Evolutionary conservation across 2,329 filamentous ascomycete species (phyloP), one percentile per base, ranked within the genome.

Genomic region (Botryotinia narcissicola): DNA sequence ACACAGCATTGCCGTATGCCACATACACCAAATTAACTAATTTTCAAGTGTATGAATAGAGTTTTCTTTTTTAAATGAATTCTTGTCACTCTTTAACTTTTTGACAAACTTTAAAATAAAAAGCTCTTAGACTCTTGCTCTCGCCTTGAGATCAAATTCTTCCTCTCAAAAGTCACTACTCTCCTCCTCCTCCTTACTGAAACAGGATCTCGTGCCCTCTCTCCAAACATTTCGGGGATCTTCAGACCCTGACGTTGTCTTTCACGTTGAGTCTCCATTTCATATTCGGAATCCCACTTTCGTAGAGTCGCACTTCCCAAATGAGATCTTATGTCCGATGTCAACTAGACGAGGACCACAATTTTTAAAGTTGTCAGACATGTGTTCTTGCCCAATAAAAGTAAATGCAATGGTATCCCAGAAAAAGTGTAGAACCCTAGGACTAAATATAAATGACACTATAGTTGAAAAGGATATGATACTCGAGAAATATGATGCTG

Each of bases 261-360:
- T 14, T 70, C 67, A 25, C 20, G 14, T 46, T n/a, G 44, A 68
- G 46, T 68, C 64, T 51, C 64, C 64, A 67, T 67, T 70, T 44
- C 67, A 42, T 14, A 25, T 18, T 51, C 48, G 40, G 29, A 37
- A 70, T 70, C 67, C 67, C 67, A 70, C 67, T 61, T 37, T 70
- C 54, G 67, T 37, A 61, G 32, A 35, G 12, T 46, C 35, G 46
- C 46, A 68, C 54, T 60, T 70, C 40, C 54, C 51, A 70, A 70
- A 70, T 32, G 14, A 70, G 67, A 70, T 70, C n/a, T 44, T 60
- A 44, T 70, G 67, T 61, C 67, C 67, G 67, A 70, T 70, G 67
- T 61, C 67, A 70, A 68, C n/a, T 46, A 10, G 37, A 40, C 25
- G 7, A 25, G 67, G 37, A 60, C 67, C 67, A 60, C 54, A 46